Conservation (phyloP, 306 rosid genomes). For the Castanopsis chinensis region DNA sequence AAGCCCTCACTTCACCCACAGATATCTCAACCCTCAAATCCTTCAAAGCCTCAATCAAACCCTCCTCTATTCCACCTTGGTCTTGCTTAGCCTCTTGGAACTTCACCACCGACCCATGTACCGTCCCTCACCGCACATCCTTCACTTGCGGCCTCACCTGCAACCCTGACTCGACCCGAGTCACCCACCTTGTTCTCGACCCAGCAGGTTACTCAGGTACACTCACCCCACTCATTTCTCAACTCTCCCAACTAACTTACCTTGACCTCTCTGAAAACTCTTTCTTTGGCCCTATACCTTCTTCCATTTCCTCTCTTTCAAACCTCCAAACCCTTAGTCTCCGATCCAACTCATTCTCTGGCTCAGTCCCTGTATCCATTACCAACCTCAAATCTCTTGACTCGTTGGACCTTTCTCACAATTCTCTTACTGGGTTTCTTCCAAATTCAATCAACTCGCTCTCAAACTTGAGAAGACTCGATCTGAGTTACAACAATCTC, state of each 20-base stretch:
- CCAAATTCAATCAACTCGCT: constrained; percentile 46
- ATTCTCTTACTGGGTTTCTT: constrained; percentile 52
- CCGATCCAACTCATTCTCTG: constrained; percentile 69
- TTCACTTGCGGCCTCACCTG: constrained; percentile 83
- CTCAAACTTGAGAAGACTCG: constrained; percentile 49
- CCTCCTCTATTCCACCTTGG: constrained; percentile 63
- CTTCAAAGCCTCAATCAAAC: constrained; percentile 67
- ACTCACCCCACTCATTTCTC: constrained; percentile 64
- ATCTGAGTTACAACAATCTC: constrained; percentile 71
- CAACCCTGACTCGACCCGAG: constrained; percentile 49
- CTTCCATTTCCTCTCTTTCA: constrained; percentile 62
- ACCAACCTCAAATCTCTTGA: constrained; percentile 50
- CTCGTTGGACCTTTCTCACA: constrained; percentile 58
- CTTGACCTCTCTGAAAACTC: constrained; percentile 75
- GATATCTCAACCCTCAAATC: constrained; percentile 75
- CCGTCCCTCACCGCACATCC: constrained; percentile 63
- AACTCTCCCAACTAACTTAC: constrained; percentile 47
- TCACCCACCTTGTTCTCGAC: constrained; percentile 86
- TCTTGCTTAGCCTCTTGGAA: constrained; percentile 89
- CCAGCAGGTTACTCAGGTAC: constrained; percentile 75
- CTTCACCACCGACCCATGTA: constrained; percentile 79
- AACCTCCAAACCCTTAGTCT: constrained; percentile 60
- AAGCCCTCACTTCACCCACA: constrained; percentile 49
- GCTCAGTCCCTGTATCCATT: constrained; percentile 52
- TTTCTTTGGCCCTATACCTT: constrained; percentile 65